Percentiles rank a stretch among this genome's conserved stretches.
phyloP scores from a whole-genome alignment of 2,329 filamentous ascomycete species.

The Neopestalotiopsis sp. region DNA sequence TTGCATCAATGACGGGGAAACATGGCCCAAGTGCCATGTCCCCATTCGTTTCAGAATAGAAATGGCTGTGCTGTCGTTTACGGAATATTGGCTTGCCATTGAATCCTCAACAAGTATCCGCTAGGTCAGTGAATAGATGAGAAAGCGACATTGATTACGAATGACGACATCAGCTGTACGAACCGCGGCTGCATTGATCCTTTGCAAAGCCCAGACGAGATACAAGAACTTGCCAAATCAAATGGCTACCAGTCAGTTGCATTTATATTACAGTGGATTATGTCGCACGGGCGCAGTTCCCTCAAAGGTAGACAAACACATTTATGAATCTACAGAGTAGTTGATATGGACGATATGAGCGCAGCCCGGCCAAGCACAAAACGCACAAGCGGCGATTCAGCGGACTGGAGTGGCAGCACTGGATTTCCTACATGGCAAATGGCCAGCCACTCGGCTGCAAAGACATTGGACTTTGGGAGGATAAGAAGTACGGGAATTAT shows the following conservation, averaged over 20 bases:
- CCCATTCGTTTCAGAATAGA: not conserved
- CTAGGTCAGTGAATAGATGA: not conserved
- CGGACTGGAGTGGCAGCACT: no score
- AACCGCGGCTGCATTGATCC: not conserved
- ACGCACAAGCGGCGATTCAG: no score
- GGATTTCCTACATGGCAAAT: no score
- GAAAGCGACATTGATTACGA: not conserved
- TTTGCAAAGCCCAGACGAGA: not conserved
- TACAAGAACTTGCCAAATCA: not conserved
- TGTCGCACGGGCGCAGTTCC: not conserved
- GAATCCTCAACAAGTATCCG: not conserved
- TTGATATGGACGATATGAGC: no score
- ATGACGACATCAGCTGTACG: not conserved
- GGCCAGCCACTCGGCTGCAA: no score
- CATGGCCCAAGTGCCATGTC: not conserved
- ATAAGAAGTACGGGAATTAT: no score
- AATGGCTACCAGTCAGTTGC: not conserved
- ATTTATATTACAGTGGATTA: not conserved
- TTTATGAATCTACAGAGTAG: no score
- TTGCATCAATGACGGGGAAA: not conserved
- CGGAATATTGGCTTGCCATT: not conserved
- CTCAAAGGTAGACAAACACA: no score
- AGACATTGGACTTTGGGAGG: no score
- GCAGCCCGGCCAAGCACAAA: no score
- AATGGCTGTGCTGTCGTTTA: not conserved